A percentile compares a stretch with the other conserved stretches of the same genome.
These are phyloP conservation scores for Biscogniauxia mediterranea DNA, from an alignment of 2,329 filamentous ascomycete species.

Conservation along the genomic window DNA sequence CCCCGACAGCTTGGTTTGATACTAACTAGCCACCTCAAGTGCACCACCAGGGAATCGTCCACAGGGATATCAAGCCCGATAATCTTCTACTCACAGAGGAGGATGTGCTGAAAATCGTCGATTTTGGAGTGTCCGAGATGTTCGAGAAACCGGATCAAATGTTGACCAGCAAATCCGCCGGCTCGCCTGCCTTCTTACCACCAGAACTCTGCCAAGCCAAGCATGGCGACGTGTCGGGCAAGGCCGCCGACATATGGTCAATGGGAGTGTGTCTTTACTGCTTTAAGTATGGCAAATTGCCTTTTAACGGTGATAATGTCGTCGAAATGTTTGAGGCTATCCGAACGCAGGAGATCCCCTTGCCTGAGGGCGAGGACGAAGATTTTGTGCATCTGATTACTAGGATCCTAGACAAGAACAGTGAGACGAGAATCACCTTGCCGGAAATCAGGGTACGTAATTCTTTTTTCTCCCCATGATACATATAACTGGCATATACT, in stretches of 20 bases:
- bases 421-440: constrained; percentile 80
- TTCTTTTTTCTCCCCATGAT: constrained; percentile 8
- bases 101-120: constrained; percentile 93
- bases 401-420: constrained; percentile 80
- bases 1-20: background rate
- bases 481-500: constrained; percentile 12
- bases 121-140: constrained; percentile 99
- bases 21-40: constrained; percentile 48
- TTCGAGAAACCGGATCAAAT: constrained; percentile 84
- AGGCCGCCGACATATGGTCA: constrained; percentile 93
- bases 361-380: constrained; percentile 63
- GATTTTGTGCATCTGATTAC: constrained; percentile 73
- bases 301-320: constrained; percentile 76
- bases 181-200: constrained; percentile 90
- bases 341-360: constrained; percentile 62
- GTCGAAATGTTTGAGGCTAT: constrained; percentile 91
- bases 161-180: constrained; percentile 89
- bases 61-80: constrained; percentile 97
- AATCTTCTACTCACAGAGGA: constrained; percentile 89
- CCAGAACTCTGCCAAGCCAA: constrained; percentile 86
- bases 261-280: constrained; percentile 97
- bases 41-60: constrained; percentile 90
- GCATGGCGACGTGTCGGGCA: constrained; percentile 84
- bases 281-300: constrained; percentile 81
- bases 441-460: constrained; percentile 70